These are phyloP conservation scores for Apiospora malaysiana DNA, from an alignment of 2,329 filamentous ascomycete genomes.

Conservation along the genomic window DNA sequence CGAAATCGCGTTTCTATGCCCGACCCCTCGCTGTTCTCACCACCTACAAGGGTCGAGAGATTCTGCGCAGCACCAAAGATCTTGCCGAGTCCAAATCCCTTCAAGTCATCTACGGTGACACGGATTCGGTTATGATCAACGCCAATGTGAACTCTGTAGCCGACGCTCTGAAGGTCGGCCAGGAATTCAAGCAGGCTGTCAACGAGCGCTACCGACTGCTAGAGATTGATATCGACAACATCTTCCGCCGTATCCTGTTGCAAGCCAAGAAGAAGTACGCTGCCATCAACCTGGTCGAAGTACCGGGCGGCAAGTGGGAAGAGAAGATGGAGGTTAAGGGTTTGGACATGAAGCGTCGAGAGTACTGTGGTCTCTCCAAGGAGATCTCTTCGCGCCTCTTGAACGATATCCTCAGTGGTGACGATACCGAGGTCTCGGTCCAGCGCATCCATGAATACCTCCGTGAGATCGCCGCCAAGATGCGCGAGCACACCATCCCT, in stretches of 20 bases:
- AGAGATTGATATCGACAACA: slow-evolving; percentile 97
- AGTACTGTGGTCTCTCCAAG: slow-evolving; percentile 95
- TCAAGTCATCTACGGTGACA: slow-evolving; percentile 98
- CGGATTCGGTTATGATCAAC: slow-evolving; percentile 99
- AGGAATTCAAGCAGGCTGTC: slow-evolving; percentile 93
- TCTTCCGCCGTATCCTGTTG: slow-evolving; percentile 90
- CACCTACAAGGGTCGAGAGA: slow-evolving; percentile 96
- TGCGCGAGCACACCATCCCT: slow-evolving; percentile 80
- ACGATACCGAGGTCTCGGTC: slow-evolving; percentile 87
- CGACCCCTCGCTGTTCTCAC: slow-evolving; percentile 93
- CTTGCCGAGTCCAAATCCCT: slow-evolving; percentile 89
- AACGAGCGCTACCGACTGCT: slow-evolving; percentile 92
- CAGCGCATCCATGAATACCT: slow-evolving; percentile 93
- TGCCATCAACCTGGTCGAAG: slow-evolving; percentile 89
- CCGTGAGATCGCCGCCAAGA: slow-evolving; percentile 80
- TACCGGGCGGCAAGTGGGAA: slow-evolving; percentile 80
- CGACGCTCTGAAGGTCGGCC: slow-evolving; percentile 88
- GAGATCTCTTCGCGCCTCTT: slow-evolving; percentile 89
- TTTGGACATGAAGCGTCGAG: slow-evolving; percentile 95
- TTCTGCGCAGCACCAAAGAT: slow-evolving; percentile 93
- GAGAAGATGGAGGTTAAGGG: slow-evolving; percentile 98
- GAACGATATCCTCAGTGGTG: slow-evolving; percentile 93
- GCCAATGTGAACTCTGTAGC: slow-evolving; percentile 94
- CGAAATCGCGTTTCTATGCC: slow-evolving; percentile 96
- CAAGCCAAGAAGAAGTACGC: slow-evolving; percentile 99